Conservation (phyloP, 169 alveolate genomes). For the Fabrea salina region DNA sequence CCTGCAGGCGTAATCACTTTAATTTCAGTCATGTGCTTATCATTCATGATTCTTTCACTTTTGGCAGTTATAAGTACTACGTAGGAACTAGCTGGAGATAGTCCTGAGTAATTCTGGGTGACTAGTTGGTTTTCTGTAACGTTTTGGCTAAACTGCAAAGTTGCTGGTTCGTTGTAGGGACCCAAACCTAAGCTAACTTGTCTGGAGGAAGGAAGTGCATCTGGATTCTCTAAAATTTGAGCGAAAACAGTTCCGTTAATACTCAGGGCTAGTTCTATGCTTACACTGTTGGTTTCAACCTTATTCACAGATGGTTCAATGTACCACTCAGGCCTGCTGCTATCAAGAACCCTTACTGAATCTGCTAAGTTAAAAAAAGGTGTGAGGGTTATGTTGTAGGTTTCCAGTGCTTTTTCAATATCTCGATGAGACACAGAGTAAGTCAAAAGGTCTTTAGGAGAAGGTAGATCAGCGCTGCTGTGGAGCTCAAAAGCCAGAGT, state of each 20-base stretch:
- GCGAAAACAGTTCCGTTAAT: constrained; percentile 4
- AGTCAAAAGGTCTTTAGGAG: not conserved
- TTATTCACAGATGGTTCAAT: not conserved
- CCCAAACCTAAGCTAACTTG: not conserved
- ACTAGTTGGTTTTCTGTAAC: not conserved
- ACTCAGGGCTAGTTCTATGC: not conserved
- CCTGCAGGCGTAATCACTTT: constrained; percentile 17
- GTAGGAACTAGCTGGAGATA: constrained; percentile 16
- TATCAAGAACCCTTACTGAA: not conserved
- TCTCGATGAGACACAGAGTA: not conserved
- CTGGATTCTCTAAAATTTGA: not conserved
- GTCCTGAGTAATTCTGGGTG: not conserved
- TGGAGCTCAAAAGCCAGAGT: not conserved
- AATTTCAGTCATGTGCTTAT: constrained; percentile 4
- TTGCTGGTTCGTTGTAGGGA: not conserved
- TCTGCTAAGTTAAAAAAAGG: not conserved
- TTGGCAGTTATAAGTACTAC: constrained; percentile 19
- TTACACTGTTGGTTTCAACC: not conserved
- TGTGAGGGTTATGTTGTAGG: not conserved
- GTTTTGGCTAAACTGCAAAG: not conserved
- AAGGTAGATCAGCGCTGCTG: not conserved
- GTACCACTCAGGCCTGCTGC: constrained; percentile 7
- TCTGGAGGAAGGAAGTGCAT: not conserved
- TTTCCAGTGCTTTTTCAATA: not conserved
- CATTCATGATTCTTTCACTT: constrained; percentile 15